These are phyloP conservation scores for Pseudoscleropodium purum DNA, from an alignment of 225 moss, liverwort and hornwort genomes.

Conservation along the genomic window DNA sequence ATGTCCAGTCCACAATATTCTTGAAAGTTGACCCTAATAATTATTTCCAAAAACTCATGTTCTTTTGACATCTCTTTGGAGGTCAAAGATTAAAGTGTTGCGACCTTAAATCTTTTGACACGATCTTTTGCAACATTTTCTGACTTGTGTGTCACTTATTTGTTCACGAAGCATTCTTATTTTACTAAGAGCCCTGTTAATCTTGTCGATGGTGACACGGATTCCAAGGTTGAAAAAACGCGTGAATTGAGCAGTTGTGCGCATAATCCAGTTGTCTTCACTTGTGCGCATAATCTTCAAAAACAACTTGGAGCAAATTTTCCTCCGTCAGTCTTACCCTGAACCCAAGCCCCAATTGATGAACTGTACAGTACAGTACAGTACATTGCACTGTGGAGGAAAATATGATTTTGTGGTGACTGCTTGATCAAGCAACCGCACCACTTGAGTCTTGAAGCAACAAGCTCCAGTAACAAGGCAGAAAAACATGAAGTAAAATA, in stretches of 20 bases:
- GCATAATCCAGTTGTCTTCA: no score
- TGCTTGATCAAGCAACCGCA: neutral
- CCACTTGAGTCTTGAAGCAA: neutral
- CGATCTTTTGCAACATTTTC: neutral
- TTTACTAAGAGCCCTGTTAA: neutral
- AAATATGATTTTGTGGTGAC: neutral
- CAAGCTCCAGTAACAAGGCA: neutral
- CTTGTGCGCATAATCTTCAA: neutral
- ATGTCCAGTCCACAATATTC: neutral
- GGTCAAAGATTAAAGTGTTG: no score
- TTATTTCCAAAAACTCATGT: no score
- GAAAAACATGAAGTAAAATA: neutral
- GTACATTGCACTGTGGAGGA: neutral
- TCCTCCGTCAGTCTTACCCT: no score
- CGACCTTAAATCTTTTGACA: no score
- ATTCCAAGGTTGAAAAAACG: neutral
- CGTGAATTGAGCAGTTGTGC: neutral
- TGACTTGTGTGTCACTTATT: neutral
- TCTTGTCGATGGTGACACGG: neutral
- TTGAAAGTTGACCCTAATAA: neutral
- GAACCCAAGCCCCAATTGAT: neutral
- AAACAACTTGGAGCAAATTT: neutral
- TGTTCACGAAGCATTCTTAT: neutral
- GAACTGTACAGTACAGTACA: neutral
- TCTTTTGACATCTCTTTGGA: neutral